Evolutionary conservation across 2,329 filamentous ascomycete genomes (phyloP), one percentile per base, ranked within the genome.

Genomic region (Fusarium sp.): DNA sequence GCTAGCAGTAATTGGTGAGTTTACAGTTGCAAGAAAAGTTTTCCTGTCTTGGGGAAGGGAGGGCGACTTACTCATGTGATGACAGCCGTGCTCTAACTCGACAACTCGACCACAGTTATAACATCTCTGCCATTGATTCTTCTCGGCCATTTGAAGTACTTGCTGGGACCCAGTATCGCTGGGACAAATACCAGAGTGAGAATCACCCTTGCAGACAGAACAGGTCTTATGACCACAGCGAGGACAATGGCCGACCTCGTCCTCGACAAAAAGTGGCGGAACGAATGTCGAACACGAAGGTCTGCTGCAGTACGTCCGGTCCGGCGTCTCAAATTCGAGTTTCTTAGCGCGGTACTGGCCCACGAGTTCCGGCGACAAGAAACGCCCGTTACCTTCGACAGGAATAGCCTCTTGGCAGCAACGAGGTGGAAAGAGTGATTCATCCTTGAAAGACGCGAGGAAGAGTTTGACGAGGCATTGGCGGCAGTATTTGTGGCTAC

Each of bases 31-130:
- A 13, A 31, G 5, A 11, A 31, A 31, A 13, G 28, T 13, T 4
- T 10, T 13, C 1, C 10, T 31, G 28, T 31, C 13, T 11, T 31
- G 7, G 14, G 21, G 14, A 14, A 21, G 44, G n/a, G 10, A 13
- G 4, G 4, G 3, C 2, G 6, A 82, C 84, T 72, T 66, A 89
- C 87, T 85, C 7, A 89, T 88, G 58, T 89, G 87, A 51, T 85
- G 80, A 61, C 87, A 89, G 1, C 88, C 87, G 1, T 46, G 11
- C 0, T 72, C 47, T 0, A 87, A 76, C 73, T 88, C 86, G 0
- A 90, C 80, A 15, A 89, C 31, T 0, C 76, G 65, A 0, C 63
- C 63, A 64, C 88, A 90, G 0, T 58, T 50, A 2, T 68, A 73
- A 58, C 87, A 90, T 2, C 81, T 77, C 70, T 85, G 81, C 87